Base-by-base conservation (phyloP, 371 early-diverging fungal species). In the Apophysomyces elegans region DNA sequence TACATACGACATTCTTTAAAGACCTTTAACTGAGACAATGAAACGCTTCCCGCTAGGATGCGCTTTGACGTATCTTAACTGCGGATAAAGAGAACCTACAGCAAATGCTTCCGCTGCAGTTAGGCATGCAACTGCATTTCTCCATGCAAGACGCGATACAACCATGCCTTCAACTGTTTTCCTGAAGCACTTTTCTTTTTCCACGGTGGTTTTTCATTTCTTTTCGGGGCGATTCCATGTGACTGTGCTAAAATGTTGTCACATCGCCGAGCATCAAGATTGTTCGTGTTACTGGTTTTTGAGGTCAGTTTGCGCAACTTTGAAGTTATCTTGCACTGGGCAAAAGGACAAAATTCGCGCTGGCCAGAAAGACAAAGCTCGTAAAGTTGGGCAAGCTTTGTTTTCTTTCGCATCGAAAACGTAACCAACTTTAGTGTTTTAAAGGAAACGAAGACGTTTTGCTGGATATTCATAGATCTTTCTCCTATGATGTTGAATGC, bases 81-180 rank as follows among this genome's bases (percentile, higher is more conserved):
- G 47, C 5, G n/a, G 16, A 47, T 18, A 16, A 7, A 47, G 7
- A 5, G 14, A 16, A 14, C 47, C 47, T 14, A 7, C 7, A 18
- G 18, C 47, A 47, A 47, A 7, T 47, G 47, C 47, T 7, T 47
- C 18, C 16, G 47, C 47, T 16, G 47, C 47, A 47, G 47, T 7
- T 16, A 47, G 47, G 18, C 47, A 47, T 11, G 47, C n/a, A 47
- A n/a, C 18, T 47, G 47, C 47, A 7, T 47, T 47, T 18, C 18
- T 47, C 47, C 47, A 47, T 18, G 47, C 47, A 47, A 47, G 47
- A 14, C 47, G 47, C 47, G 47, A 47, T 47, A 47, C 47, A 21
- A 47, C 47, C 47, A 47, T 47, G 47, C 47, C 47, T 47, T 47
- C 7, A 18, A 47, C 11, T 47, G 47, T 47, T 47, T 47, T 47